Conservation (phyloP, 2,329 filamentous ascomycete genomes). For the Hypomyces rosellus region DNA sequence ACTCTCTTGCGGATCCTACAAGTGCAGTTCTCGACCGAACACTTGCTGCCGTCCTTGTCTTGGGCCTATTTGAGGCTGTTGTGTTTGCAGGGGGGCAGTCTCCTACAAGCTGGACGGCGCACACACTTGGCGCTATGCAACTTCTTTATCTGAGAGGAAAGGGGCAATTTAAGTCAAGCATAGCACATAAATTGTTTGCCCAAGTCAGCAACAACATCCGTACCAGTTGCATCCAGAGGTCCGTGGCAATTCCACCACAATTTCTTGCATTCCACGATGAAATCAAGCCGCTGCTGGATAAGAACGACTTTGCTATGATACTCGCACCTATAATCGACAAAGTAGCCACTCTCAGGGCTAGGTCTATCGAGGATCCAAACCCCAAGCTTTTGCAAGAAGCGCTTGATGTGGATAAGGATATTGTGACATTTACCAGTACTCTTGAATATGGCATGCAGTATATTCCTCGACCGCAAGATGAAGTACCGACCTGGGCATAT, state of each 20-base stretch:
- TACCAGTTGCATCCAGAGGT: constrained; percentile 21
- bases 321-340: constrained; percentile 15
- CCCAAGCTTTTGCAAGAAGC: constrained; percentile 15
- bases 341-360: constrained; percentile 14
- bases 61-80: constrained; percentile 24
- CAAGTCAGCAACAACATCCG: constrained; percentile 23
- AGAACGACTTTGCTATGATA: constrained; percentile 11
- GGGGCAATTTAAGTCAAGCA: constrained; percentile 15
- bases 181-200: constrained; percentile 17
- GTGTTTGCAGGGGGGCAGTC: constrained; percentile 18
- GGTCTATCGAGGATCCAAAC: background rate
- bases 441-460: constrained; percentile 4
- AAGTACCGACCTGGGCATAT: constrained; percentile 13
- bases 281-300: constrained; percentile 11
- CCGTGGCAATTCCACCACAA: constrained; percentile 14
- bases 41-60: constrained; percentile 20
- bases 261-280: constrained; percentile 15
- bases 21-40: constrained; percentile 19
- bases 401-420: constrained; percentile 14
- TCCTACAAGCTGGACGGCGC: constrained; percentile 21
- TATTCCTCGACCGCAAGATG: background rate
- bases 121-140: constrained; percentile 20
- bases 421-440: constrained; percentile 4
- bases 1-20: constrained; percentile 12
- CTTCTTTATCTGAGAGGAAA: constrained; percentile 20